phyloP scores from a whole-genome alignment of 495 filamentous ascomycete species.

The Daldinia decipiens region DNA sequence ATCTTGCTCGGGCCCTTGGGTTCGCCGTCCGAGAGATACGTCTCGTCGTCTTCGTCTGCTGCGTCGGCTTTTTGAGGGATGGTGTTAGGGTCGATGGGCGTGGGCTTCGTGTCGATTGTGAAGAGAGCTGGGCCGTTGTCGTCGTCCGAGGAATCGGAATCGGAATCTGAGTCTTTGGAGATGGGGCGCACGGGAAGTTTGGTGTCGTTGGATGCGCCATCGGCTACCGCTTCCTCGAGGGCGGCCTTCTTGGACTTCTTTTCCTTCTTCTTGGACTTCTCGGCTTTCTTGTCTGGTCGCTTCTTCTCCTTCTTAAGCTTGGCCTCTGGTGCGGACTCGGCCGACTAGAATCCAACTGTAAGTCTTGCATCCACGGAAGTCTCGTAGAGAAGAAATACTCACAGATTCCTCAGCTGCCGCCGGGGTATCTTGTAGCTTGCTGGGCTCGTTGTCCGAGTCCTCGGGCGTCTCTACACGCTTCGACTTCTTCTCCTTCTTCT shows the following conservation, averaged over 20 bases:
- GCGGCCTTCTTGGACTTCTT: not conserved
- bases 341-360: not conserved
- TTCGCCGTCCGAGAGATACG: not conserved
- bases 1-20: not conserved
- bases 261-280: not conserved
- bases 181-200: too few species aligned
- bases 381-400: not conserved
- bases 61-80: not conserved
- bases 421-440: not conserved
- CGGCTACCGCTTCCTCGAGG: not conserved
- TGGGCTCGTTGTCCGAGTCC: not conserved
- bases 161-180: too few species aligned
- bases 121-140: slow-evolving; percentile 25
- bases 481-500: slow-evolving; percentile 38
- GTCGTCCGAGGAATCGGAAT: not conserved
- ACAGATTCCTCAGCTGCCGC: not conserved
- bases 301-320: slow-evolving; percentile 3
- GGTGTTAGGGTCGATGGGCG: slow-evolving; percentile 22
- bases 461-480: not conserved
- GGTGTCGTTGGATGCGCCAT: not conserved
- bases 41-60: not conserved
- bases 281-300: not conserved
- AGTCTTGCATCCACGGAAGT: not conserved
- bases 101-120: slow-evolving; percentile 40
- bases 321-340: not conserved